Base-by-base conservation (phyloP, 495 filamentous ascomycete genomes). In the Xylaria palmicola region DNA sequence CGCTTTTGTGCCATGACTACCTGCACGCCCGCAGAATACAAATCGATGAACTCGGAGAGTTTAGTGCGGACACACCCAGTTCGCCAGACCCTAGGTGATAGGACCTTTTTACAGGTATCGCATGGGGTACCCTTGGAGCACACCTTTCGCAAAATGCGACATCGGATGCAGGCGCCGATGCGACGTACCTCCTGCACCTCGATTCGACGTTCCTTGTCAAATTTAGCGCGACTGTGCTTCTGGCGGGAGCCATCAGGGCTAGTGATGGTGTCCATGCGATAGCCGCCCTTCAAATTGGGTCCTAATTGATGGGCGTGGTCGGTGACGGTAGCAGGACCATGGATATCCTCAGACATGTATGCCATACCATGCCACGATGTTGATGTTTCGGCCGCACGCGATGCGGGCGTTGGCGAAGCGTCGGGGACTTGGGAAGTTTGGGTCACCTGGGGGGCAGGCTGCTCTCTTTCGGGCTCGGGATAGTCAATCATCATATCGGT, bases 81-180 rank as follows among this genome's bases (percentile, higher is more conserved):
- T 64, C 87, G 90, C 91, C 91, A 96, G 3, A 94, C 74, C 24
- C 90, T 83, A 1, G 91, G 90, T 40, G 85, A 86, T 58, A 91
- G 82, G 3, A 94, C 88, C 64, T 87, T 89, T 27, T 81, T 78
- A 60, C 91, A 96, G n/a, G 90, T 89, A 20, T 80, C 85, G 67
- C 91, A 96, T 4, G 91, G 91, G n/a, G 79, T 87, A 27, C 88
- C 90, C 13, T 84, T 84, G 4, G 90, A 93, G 67, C 91, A 96
- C 1, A 89, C 88, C 74, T 96, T 96, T 68, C 91, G 89, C 10
- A 96, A 77, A 77, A 96, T 92, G 3, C 90, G 83, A 74, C 91
- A 96, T 45, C 91, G 85, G 55, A 93, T 90, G 66, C 91, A 96
- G 13, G 91, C 91, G 20, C 91, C 91, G 26, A 85, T 81, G 66